Evolutionary conservation across 768 basidiomycete genomes (phyloP).

Genomic region (Boletus rubroflammeus): DNA sequence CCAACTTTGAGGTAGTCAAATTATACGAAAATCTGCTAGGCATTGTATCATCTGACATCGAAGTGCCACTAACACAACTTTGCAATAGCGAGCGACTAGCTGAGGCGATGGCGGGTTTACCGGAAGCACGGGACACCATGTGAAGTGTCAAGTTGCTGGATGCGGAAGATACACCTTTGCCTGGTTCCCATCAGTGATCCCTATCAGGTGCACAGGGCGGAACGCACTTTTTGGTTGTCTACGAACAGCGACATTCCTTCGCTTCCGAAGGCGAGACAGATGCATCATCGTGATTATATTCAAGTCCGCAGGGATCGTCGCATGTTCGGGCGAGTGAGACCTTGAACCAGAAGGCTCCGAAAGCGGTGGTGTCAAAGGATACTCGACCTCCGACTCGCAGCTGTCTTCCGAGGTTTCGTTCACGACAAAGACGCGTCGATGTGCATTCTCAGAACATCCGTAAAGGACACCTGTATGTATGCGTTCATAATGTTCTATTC

Average conservation of each 20-base stretch:
- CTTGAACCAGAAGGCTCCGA: slow-evolving; percentile 70
- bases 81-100: slow-evolving; percentile 46
- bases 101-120: slow-evolving; percentile 64
- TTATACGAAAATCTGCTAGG: slow-evolving; percentile 20
- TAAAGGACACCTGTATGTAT: slow-evolving; percentile 38
- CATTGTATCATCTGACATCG: not conserved
- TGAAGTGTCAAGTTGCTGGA: slow-evolving; percentile 43
- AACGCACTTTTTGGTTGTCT: slow-evolving; percentile 23
- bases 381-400: slow-evolving; percentile 57
- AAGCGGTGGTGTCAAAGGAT: slow-evolving; percentile 73
- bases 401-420: slow-evolving; percentile 29
- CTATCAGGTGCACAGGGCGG: not conserved
- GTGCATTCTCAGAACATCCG: slow-evolving; percentile 40
- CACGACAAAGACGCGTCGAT: slow-evolving; percentile 33
- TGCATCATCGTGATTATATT: slow-evolving; percentile 19
- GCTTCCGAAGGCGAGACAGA: slow-evolving; percentile 15
- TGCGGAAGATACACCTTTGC: slow-evolving; percentile 9
- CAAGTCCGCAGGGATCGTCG: slow-evolving; percentile 7
- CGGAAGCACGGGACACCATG: slow-evolving; percentile 54
- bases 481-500: slow-evolving; percentile 3
- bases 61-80: slow-evolving; percentile 8
- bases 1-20: slow-evolving; percentile 45
- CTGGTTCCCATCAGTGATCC: slow-evolving; percentile 11
- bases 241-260: slow-evolving; percentile 27
- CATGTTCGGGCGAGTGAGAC: slow-evolving; percentile 51